These are phyloP conservation scores for Suillus hirtellus DNA, from an alignment of 768 basidiomycete genomes.

Conservation along the genomic window DNA sequence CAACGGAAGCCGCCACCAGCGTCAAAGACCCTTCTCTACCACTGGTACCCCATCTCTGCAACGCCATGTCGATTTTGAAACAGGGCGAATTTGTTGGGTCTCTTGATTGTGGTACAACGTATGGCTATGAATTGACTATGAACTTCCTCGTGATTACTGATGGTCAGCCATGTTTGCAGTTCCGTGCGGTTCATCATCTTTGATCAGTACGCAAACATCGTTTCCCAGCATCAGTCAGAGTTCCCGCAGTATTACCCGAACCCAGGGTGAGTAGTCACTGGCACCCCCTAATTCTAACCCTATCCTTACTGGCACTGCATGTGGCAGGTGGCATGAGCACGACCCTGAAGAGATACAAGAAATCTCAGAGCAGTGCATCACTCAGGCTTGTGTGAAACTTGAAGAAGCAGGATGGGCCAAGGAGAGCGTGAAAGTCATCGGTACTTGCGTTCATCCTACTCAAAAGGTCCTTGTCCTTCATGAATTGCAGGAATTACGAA, in stretches of 20 bases:
- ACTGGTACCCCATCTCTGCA: background rate
- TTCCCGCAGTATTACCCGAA: constrained; percentile 93
- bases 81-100: constrained; percentile 87
- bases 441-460: constrained; percentile 43
- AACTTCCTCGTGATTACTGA: constrained; percentile 1
- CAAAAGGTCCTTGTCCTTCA: background rate
- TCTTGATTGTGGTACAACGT: constrained; percentile 96
- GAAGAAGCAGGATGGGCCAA: constrained; percentile 75
- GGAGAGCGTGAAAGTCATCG: constrained; percentile 88
- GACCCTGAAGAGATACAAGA: constrained; percentile 81
- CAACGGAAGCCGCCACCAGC: background rate
- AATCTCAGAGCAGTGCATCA: constrained; percentile 74
- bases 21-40: constrained; percentile 14
- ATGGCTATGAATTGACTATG: constrained; percentile 39
- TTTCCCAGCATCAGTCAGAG: constrained; percentile 88
- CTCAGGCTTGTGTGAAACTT: constrained; percentile 66
- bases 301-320: background rate
- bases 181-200: constrained; percentile 93
- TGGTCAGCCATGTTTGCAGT: constrained; percentile 38
- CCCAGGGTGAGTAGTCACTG: constrained; percentile 59
- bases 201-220: constrained; percentile 81
- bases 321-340: constrained; percentile 89
- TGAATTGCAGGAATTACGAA: constrained; percentile 79
- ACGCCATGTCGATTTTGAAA: constrained; percentile 41
- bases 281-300: background rate